phyloP scores from a whole-genome alignment of 2,329 filamentous ascomycete genomes.

The Aquanectria penicillioides region DNA sequence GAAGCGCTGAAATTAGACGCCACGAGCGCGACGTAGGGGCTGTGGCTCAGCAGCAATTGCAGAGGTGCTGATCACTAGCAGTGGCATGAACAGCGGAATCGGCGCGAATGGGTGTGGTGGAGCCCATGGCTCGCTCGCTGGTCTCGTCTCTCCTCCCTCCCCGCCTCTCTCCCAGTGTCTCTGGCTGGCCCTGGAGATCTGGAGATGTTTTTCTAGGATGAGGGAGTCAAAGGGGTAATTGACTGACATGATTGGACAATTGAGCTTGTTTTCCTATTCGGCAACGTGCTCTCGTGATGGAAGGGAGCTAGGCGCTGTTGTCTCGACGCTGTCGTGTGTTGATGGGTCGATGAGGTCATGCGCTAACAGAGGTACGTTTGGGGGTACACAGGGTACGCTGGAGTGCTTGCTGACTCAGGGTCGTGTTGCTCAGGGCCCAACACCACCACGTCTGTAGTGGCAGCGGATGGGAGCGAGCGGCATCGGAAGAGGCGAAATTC shows the following conservation, averaged over 20 bases:
- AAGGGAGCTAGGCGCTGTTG: background rate
- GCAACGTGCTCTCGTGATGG: background rate
- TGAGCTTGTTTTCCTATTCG: background rate
- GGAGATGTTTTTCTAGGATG: background rate
- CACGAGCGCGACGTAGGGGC: too few relatives aligned
- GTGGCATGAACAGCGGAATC: background rate
- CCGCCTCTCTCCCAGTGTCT: too few relatives aligned
- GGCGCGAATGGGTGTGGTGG: background rate
- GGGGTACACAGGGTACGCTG: too few relatives aligned
- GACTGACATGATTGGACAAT: slow-evolving; percentile 12
- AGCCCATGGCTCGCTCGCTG: too few relatives aligned
- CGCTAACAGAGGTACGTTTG: too few relatives aligned
- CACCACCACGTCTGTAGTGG: slow-evolving; percentile 3
- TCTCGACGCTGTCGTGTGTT: slow-evolving; percentile 5
- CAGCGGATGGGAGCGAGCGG: slow-evolving; percentile 19
- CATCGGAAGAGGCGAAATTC: slow-evolving; percentile 14
- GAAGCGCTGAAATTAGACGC: slow-evolving; percentile 4
- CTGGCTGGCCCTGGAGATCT: slow-evolving; percentile 1
- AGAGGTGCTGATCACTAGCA: too few relatives aligned
- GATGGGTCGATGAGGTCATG: slow-evolving; percentile 32
- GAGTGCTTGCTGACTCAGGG: slow-evolving; percentile 20
- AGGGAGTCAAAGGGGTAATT: background rate
- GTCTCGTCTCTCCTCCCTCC: too few relatives aligned
- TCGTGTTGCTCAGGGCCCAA: slow-evolving; percentile 9
- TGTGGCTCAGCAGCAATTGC: slow-evolving; percentile 5